These are phyloP conservation scores for Amphichorda felina DNA, from an alignment of 2,329 filamentous ascomycete species.

Conservation along the genomic window DNA sequence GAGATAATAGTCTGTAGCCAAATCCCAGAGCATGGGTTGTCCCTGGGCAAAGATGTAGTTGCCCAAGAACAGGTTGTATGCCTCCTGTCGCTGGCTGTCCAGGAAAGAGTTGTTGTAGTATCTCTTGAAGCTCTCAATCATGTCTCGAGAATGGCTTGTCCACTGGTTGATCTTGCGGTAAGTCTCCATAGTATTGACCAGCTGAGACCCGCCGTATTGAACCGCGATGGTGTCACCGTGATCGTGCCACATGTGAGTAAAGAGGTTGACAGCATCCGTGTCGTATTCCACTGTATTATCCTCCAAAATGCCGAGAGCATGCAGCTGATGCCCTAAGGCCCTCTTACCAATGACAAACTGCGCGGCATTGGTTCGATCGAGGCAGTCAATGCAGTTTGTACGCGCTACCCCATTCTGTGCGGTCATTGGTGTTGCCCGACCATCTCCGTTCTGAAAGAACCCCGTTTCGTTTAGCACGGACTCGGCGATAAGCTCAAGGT, in stretches of 20 bases:
- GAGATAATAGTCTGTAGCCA: constrained; percentile 89
- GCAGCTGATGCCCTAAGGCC: constrained; percentile 82
- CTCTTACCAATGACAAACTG: constrained; percentile 97
- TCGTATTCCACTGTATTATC: constrained; percentile 78
- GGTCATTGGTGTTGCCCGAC: constrained; percentile 45
- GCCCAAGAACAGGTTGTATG: constrained; percentile 92
- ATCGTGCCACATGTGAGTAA: constrained; percentile 97
- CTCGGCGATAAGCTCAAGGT: constrained; percentile 79
- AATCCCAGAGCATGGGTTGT: constrained; percentile 93
- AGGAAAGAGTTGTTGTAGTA: constrained; percentile 99
- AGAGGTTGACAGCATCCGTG: constrained; percentile 88
- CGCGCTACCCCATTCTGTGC: constrained; percentile 88
- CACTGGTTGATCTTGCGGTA: constrained; percentile 99
- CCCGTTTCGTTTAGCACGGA: constrained; percentile 76
- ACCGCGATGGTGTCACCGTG: constrained; percentile 97
- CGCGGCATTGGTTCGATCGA: constrained; percentile 93
- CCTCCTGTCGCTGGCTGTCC: constrained; percentile 94
- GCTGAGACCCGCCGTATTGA: constrained; percentile 92
- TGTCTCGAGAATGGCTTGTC: constrained; percentile 93
- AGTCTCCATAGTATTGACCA: constrained; percentile 98
- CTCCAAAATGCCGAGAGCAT: constrained; percentile 79
- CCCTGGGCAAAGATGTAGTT: constrained; percentile 85
- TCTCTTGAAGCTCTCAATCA: constrained; percentile 98
- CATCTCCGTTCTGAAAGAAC: constrained; percentile 89
- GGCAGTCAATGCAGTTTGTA: constrained; percentile 96